These are phyloP conservation scores for Termitomyces sp. DNA, from an alignment of 768 basidiomycete species.

Conservation along the genomic window DNA sequence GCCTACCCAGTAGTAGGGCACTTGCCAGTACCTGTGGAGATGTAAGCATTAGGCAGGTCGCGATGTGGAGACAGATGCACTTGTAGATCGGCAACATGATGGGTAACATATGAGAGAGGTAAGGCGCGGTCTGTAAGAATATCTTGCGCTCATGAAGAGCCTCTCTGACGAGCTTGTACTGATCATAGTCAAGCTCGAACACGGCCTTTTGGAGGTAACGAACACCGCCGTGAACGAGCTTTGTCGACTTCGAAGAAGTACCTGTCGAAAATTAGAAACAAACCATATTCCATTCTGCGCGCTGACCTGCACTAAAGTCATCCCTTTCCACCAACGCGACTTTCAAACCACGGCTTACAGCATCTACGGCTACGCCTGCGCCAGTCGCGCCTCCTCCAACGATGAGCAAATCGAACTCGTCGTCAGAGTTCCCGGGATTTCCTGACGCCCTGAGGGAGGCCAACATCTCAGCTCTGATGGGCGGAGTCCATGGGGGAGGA, in stretches of 20 bases:
- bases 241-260: conserved; percentile 95
- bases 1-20: conserved; percentile 93
- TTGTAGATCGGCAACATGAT: conserved; percentile 98
- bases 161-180: conserved; percentile 94
- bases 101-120: conserved; percentile 87
- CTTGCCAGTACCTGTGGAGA: conserved; percentile 79
- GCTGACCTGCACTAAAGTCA: conserved; percentile 83
- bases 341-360: conserved; percentile 83
- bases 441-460: conserved; percentile 46
- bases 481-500: conserved; percentile 77
- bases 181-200: conserved; percentile 92
- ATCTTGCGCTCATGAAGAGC: conserved; percentile 89
- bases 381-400: conserved; percentile 96
- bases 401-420: conserved; percentile 74
- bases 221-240: conserved; percentile 97
- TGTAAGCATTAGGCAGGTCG: background rate
- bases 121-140: conserved; percentile 94
- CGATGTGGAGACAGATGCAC: conserved; percentile 26
- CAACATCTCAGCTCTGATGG: conserved; percentile 62
- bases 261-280: conserved; percentile 36
- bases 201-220: conserved; percentile 97
- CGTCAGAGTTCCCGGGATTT: conserved; percentile 20
- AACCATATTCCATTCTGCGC: background rate
- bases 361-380: conserved; percentile 94
- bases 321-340: conserved; percentile 92